phyloP scores from a whole-genome alignment of 495 filamentous ascomycete species.

The Tuber microsphaerosporum region DNA sequence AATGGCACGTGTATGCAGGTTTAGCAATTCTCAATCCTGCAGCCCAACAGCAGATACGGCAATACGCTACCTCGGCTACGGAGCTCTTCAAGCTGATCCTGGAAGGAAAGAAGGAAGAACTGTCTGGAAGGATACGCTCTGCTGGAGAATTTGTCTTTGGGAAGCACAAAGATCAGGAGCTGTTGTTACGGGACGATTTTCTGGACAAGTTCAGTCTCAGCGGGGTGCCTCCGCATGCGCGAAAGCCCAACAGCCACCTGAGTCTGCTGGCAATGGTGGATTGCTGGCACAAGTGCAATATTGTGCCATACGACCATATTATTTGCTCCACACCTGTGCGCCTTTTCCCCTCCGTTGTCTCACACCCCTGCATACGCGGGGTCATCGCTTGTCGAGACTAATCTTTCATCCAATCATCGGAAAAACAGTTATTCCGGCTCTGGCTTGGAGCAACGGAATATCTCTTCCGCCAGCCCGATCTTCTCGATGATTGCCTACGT shows the following conservation, averaged over 20 bases:
- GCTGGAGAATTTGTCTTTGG: slow-evolving; percentile 78
- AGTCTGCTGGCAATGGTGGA: slow-evolving; percentile 96
- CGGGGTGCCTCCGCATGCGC: slow-evolving; percentile 55
- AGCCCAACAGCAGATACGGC: slow-evolving; percentile 81
- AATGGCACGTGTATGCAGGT: slow-evolving; percentile 98
- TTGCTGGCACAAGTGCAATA: slow-evolving; percentile 88
- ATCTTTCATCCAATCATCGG: slow-evolving; percentile 22
- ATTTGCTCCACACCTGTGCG: slow-evolving; percentile 89
- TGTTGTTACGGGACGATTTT: slow-evolving; percentile 71
- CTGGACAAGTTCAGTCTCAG: slow-evolving; percentile 75
- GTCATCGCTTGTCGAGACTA: slow-evolving; percentile 10
- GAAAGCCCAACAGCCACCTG: slow-evolving; percentile 79
- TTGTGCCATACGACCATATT: slow-evolving; percentile 98
- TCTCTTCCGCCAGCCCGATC: slow-evolving; percentile 74
- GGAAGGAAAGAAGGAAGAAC: slow-evolving; percentile 68
- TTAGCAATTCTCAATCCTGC: slow-evolving; percentile 92
- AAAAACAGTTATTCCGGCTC: slow-evolving; percentile 71
- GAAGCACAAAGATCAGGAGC: slow-evolving; percentile 52
- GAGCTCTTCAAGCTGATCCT: slow-evolving; percentile 96
- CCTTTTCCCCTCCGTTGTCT: slow-evolving; percentile 26
- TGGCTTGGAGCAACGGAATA: slow-evolving; percentile 98
- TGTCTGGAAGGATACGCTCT: slow-evolving; percentile 67
- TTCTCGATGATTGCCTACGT: slow-evolving; percentile 77
- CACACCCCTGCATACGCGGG: slow-evolving; percentile 2
- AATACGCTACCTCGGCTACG: slow-evolving; percentile 87